These are phyloP conservation scores for Phytophthora cryptogea DNA, from an alignment of 352 stramenopile species.

Conservation along the genomic window DNA sequence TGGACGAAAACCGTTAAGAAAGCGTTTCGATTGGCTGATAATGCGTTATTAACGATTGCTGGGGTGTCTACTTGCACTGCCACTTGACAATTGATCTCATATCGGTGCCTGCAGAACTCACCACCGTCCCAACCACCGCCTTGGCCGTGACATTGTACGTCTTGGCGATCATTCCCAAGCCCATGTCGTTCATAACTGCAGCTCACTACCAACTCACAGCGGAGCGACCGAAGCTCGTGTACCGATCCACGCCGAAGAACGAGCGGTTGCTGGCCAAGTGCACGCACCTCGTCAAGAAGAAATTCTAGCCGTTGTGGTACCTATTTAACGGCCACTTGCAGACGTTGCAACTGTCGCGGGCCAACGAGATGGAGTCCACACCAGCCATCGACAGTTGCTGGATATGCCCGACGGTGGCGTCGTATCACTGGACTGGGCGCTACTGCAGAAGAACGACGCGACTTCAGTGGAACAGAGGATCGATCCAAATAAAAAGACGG, in stretches of 20 bases:
- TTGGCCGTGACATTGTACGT: constrained; percentile 25
- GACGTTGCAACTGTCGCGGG: constrained; percentile 51
- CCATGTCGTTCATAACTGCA: constrained; percentile 16
- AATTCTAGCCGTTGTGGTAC: constrained; percentile 64
- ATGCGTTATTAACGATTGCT: not conserved
- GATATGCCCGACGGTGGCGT: constrained; percentile 68
- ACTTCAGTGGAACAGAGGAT: constrained; percentile 30
- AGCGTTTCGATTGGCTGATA: not conserved
- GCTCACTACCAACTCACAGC: constrained; percentile 44
- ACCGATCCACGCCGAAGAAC: constrained; percentile 41
- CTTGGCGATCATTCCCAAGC: constrained; percentile 21
- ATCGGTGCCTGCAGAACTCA: constrained; percentile 5
- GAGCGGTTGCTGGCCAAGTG: constrained; percentile 43
- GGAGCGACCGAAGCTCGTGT: constrained; percentile 52
- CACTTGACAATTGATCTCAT: constrained; percentile 14
- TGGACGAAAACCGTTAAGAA: constrained; percentile 3
- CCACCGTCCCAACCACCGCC: constrained; percentile 2
- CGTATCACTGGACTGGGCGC: constrained; percentile 71
- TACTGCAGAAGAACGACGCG: constrained; percentile 27
- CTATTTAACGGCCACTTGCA: constrained; percentile 71
- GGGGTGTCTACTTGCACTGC: constrained; percentile 11
- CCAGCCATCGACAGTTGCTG: constrained; percentile 48
- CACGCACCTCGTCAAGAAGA: constrained; percentile 40
- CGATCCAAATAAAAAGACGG: constrained; percentile 37
- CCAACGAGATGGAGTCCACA: constrained; percentile 33